phyloP scores from a whole-genome alignment of 306 rosid genomes.

The Acmispon strigosus region DNA sequence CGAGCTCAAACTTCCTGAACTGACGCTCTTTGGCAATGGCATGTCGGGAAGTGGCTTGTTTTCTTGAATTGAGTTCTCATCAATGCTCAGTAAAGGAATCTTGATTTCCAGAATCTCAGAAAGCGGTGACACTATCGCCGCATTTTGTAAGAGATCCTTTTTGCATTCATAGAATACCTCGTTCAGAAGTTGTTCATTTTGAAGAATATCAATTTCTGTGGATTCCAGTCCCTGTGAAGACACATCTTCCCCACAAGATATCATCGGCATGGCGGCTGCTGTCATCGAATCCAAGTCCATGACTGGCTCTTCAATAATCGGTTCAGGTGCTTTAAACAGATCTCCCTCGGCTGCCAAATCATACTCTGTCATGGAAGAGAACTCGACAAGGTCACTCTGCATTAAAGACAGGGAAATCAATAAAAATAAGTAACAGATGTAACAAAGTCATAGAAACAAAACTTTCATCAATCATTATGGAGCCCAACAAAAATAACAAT shows the following conservation, averaged over 20 bases:
- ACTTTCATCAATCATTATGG: background rate
- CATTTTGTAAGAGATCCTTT: conserved; percentile 72
- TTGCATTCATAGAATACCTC: conserved; percentile 75
- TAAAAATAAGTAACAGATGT: background rate
- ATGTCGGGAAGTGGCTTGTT: conserved; percentile 42
- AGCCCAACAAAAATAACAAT: background rate
- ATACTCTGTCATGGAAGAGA: conserved; percentile 64
- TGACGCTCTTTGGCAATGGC: conserved; percentile 56
- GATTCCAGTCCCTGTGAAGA: conserved; percentile 57
- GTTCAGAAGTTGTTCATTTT: conserved; percentile 72
- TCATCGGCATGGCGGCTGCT: conserved; percentile 69
- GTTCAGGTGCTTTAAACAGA: conserved; percentile 93
- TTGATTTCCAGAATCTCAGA: conserved; percentile 64
- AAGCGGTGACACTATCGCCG: conserved; percentile 47
- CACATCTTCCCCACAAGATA: conserved; percentile 70
- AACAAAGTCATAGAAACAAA: background rate
- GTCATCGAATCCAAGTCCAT: conserved; percentile 58
- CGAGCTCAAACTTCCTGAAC: conserved; percentile 66
- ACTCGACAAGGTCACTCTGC: conserved; percentile 56
- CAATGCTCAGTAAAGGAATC: conserved; percentile 39
- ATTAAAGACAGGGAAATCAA: conserved; percentile 1
- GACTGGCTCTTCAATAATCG: conserved; percentile 57
- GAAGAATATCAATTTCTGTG: conserved; percentile 69
- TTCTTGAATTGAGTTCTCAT: conserved; percentile 51
- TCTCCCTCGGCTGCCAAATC: conserved; percentile 93